These are phyloP conservation scores for Monosporascus ibericus DNA, from an alignment of 2,329 filamentous ascomycete species.

Conservation along the genomic window DNA sequence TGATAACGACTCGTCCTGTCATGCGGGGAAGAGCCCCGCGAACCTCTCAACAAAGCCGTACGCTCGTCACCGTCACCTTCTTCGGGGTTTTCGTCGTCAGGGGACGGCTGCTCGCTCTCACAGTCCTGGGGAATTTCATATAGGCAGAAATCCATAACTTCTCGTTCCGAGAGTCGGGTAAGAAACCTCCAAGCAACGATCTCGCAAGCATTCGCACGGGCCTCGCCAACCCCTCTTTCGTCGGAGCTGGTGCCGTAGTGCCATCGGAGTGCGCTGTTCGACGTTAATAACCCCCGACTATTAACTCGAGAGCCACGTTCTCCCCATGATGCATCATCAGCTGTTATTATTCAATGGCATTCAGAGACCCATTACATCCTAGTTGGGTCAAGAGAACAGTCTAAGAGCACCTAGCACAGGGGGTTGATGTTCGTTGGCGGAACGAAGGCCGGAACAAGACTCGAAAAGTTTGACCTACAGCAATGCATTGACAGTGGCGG, in stretches of 20 bases:
- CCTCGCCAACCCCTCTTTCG: conserved; percentile 59
- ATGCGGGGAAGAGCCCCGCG: conserved; percentile 8
- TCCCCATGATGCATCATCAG: too few relatives aligned
- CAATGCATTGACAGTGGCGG: conserved; percentile 64
- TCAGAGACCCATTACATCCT: too few relatives aligned
- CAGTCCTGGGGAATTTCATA: conserved; percentile 58
- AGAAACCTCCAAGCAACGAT: conserved; percentile 77
- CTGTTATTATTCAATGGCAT: too few relatives aligned
- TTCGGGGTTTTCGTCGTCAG: conserved; percentile 22
- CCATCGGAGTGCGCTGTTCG: conserved; percentile 63
- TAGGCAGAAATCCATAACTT: conserved; percentile 68
- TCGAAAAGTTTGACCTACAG: conserved; percentile 46
- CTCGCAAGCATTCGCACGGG: conserved; percentile 69
- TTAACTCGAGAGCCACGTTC: not conserved
- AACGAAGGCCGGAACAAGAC: not conserved
- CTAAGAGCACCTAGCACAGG: not conserved
- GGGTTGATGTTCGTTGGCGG: not conserved
- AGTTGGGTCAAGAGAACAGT: too few relatives aligned
- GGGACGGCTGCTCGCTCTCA: conserved; percentile 11
- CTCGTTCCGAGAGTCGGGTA: conserved; percentile 62
- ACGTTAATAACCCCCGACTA: conserved; percentile 1
- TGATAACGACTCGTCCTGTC: conserved; percentile 19
- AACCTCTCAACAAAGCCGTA: conserved; percentile 38
- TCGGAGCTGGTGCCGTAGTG: conserved; percentile 62
- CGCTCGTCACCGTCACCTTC: conserved; percentile 41